Evolutionary conservation across 108 stramenopile species (phyloP).

Genomic region (Phaeodactylum tricornutum): DNA sequence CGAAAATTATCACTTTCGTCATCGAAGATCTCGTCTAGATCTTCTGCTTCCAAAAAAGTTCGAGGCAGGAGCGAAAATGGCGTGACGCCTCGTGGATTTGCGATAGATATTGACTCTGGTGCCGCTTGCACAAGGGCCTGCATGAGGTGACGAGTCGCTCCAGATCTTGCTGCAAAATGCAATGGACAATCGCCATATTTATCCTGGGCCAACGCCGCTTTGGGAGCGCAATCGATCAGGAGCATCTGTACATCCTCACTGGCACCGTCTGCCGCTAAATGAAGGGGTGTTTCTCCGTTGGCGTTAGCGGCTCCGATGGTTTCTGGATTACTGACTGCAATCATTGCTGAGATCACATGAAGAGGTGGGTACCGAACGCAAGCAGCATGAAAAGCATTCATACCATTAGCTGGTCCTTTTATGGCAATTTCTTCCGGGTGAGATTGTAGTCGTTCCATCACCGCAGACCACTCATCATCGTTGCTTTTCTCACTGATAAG

Average conservation of each 20-base stretch:
- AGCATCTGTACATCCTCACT: conserved; percentile 1
- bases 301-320: neutral
- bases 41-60: conserved; percentile 3
- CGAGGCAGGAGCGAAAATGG: conserved; percentile 6
- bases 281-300: conserved; percentile 6
- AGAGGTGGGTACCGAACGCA: conserved; percentile 7
- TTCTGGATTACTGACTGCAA: neutral
- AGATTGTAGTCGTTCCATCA: conserved; percentile 1
- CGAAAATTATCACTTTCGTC: neutral
- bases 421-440: conserved; percentile 1
- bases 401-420: neutral
- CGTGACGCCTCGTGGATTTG: conserved; percentile 3
- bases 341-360: conserved; percentile 2
- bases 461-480: conserved; percentile 5
- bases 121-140: neutral
- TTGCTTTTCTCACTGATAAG: neutral
- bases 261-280: neutral
- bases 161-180: conserved; percentile 5
- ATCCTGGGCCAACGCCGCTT: neutral
- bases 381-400: conserved; percentile 4
- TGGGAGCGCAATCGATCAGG: neutral
- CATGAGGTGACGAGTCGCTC: conserved; percentile 1
- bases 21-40: neutral
- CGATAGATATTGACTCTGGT: neutral
- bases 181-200: conserved; percentile 5